These are phyloP conservation scores for Deinandra increscens DNA, from an alignment of 129 eudicot species.

Conservation along the genomic window DNA sequence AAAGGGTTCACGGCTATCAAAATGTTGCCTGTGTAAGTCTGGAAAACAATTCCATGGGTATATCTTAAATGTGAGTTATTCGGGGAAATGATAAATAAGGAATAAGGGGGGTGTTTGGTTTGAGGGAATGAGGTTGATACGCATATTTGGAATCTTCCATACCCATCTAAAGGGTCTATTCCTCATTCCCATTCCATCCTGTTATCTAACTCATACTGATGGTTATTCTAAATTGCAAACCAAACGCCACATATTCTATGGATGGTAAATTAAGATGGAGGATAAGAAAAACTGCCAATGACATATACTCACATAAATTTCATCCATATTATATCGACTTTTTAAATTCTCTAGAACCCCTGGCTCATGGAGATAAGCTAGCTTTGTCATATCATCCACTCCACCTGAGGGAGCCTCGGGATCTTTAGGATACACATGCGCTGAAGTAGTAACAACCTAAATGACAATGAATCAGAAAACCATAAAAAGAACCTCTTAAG, in stretches of 20 bases:
- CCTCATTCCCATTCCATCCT: not conserved
- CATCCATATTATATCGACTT: constrained; percentile 71
- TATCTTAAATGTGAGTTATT: not conserved
- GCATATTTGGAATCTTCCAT: constrained; percentile 3
- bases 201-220: not conserved
- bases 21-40: constrained; percentile 95
- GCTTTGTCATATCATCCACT: constrained; percentile 96
- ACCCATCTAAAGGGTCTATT: not conserved
- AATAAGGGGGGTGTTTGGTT: constrained; percentile 1
- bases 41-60: constrained; percentile 34
- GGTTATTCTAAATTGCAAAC: not conserved
- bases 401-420: constrained; percentile 74
- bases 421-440: constrained; percentile 68
- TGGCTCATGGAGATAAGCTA: constrained; percentile 92
- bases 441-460: constrained; percentile 51
- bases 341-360: constrained; percentile 77
- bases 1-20: constrained; percentile 96
- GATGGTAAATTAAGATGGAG: constrained; percentile 8
- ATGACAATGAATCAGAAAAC: constrained; percentile 15
- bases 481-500: constrained; percentile 7
- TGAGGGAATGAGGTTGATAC: constrained; percentile 10
- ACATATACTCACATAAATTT: constrained; percentile 70
- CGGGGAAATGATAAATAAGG: not conserved
- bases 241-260: not conserved
- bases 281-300: constrained; percentile 8